Conservation (phyloP, 2,329 filamentous ascomycete genomes). For the Neonectria coccinea region DNA sequence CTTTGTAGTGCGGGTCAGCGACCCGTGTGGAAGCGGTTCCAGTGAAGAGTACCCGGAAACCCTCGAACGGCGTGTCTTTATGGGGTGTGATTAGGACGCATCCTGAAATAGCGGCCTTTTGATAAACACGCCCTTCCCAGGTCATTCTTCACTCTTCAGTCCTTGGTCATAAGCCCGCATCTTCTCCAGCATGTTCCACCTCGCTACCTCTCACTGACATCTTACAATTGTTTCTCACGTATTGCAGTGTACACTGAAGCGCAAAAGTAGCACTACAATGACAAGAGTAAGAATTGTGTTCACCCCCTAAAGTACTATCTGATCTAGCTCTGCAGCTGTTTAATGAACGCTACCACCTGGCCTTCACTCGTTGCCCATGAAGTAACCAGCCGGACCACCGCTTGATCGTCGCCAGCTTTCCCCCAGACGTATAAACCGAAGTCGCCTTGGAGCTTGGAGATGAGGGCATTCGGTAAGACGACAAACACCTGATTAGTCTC, state of each 20-base stretch:
- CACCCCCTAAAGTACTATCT: no score
- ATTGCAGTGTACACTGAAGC: no score
- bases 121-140: no score
- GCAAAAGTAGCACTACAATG: no score
- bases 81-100: constrained; percentile 17
- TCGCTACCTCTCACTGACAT: no score
- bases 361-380: not conserved
- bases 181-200: no score
- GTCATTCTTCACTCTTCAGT: no score
- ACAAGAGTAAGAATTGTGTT: no score
- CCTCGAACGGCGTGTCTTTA: constrained; percentile 27
- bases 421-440: not conserved
- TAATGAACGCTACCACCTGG: not conserved
- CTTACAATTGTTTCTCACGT: no score
- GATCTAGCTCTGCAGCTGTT: not conserved
- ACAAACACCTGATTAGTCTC: not conserved
- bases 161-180: no score
- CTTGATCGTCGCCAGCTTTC: not conserved
- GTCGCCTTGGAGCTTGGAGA: not conserved
- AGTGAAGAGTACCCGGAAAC: constrained; percentile 27
- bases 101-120: constrained; percentile 15
- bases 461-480: not conserved
- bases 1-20: constrained; percentile 32
- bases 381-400: not conserved
- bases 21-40: constrained; percentile 22